Conservation (phyloP, 2,329 filamentous ascomycete species). For the Eurotiales sp. region DNA sequence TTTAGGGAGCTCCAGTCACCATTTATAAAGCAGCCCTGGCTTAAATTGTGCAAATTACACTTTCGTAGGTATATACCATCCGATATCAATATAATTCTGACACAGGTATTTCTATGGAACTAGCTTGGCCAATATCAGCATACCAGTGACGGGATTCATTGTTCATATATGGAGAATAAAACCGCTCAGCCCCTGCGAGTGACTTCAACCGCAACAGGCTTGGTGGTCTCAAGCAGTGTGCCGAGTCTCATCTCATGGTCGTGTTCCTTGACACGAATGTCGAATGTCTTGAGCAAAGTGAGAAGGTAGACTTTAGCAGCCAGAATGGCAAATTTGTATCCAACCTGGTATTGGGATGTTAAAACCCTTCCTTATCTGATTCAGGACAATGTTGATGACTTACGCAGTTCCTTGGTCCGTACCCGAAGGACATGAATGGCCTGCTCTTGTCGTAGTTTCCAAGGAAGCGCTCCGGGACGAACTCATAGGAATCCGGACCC, state of each 20-base stretch:
- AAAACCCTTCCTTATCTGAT: neutral
- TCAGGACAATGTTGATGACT: neutral
- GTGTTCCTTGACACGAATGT: slow-evolving; percentile 7
- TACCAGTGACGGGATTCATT: no score
- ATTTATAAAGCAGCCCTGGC: no score
- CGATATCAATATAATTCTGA: no score
- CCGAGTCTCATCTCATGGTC: slow-evolving; percentile 11
- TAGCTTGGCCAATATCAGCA: no score
- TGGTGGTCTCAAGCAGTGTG: slow-evolving; percentile 6
- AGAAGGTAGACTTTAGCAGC: slow-evolving; percentile 5
- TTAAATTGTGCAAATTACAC: no score
- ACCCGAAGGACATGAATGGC: slow-evolving; percentile 11
- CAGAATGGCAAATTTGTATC: slow-evolving; percentile 10
- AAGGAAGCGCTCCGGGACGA: slow-evolving; percentile 6
- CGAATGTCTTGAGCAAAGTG: slow-evolving; percentile 6
- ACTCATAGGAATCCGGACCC: slow-evolving; percentile 1
- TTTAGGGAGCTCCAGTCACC: no score
- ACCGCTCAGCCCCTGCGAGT: neutral
- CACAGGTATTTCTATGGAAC: no score
- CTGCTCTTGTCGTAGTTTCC: slow-evolving; percentile 5
- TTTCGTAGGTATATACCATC: no score
- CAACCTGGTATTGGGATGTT: neutral
- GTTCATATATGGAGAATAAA: no score
- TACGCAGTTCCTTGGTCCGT: slow-evolving; percentile 10
- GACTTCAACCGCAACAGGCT: slow-evolving; percentile 8